Base-by-base conservation (phyloP, 352 stramenopile species). In the Phytophthora megakarya region DNA sequence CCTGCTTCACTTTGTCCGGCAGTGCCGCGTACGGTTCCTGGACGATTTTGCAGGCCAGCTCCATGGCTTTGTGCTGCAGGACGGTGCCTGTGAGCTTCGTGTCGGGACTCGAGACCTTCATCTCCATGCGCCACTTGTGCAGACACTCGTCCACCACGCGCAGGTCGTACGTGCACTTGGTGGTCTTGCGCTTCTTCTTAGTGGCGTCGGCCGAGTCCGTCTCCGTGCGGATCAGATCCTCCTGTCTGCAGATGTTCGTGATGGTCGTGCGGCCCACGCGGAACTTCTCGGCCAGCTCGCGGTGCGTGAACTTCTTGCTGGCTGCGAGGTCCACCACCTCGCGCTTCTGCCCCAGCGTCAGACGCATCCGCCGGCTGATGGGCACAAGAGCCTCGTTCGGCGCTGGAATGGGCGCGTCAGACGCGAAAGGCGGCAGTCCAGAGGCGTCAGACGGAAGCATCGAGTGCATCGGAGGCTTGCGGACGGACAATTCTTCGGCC, bases 161-260 rank as follows among this genome's bases (percentile, higher is more conserved):
- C 62, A 93, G 68, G 56, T 95, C 84, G 65, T 93, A 93, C 43
- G 82, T 84, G 70, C 84, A 93, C 59, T 90, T 91, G 57, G 86
- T 92, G 18, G 84, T 95, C 69, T 95, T 95, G 71, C 86, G 76
- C 57, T 87, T 86, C 74, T 95, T 95, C 75, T 95, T 95, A 28
- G 81, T 74, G 9, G 83, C 82, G 65, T 95, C 86, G 7, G 86
- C 86, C 40, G 86, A 93, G 73, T 95, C 84, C n/a, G 86, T 95
- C 70, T 95, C 86, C 0, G 78, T 86, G 52, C 84, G 84, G 52
- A 95, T 93, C 13, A 93, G 54, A 16, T 92, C 81, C 35, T 92
- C 84, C 60, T 95, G 82, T n/a, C 81, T 67, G 58, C 82, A 95
- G 42, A 95, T 93, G 69, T 92, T 95, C 39, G 86, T 95, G 67